Conservation (phyloP, 768 basidiomycete species). For the Leccinum uliginosum region DNA sequence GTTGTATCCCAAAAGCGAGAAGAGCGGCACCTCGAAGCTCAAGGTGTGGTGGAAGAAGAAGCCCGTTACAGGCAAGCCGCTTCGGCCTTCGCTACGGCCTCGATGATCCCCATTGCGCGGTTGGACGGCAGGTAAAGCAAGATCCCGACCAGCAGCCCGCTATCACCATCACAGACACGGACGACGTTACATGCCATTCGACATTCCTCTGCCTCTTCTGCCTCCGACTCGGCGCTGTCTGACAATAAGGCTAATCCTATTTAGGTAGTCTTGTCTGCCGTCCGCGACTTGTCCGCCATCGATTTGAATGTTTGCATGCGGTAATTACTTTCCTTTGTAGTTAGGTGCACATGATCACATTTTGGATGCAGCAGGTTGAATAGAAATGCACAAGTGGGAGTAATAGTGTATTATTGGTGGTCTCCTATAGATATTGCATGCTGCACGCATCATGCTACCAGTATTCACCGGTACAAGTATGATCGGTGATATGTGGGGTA, state of each 20-base stretch:
- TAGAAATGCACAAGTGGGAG: too few species aligned
- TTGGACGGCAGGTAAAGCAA: slow-evolving; percentile 34
- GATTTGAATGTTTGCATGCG: slow-evolving; percentile 47
- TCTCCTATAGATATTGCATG: too few species aligned
- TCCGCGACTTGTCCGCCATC: slow-evolving; percentile 55
- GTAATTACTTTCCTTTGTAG: slow-evolving; percentile 36
- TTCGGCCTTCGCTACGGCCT: slow-evolving; percentile 37
- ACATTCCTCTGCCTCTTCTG: neutral
- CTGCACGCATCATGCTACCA: too few species aligned
- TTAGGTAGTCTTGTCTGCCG: slow-evolving; percentile 47
- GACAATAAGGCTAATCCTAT: slow-evolving; percentile 40
- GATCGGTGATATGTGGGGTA: too few species aligned
- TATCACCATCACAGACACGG: slow-evolving; percentile 22
- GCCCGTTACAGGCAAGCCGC: slow-evolving; percentile 37
- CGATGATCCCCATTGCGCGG: slow-evolving; percentile 37
- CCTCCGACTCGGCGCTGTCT: slow-evolving; percentile 20
- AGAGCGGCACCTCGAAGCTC: slow-evolving; percentile 43
- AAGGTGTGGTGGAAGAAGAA: slow-evolving; percentile 66
- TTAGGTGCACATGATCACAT: too few species aligned
- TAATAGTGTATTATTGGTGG: too few species aligned
- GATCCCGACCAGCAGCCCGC: slow-evolving; percentile 15
- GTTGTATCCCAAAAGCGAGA: slow-evolving; percentile 29
- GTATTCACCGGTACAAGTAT: too few species aligned
- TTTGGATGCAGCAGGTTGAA: too few species aligned
- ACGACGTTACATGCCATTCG: slow-evolving; percentile 19